Conservation (phyloP, 1,139 yeast species). For the Diutina siamensis region DNA sequence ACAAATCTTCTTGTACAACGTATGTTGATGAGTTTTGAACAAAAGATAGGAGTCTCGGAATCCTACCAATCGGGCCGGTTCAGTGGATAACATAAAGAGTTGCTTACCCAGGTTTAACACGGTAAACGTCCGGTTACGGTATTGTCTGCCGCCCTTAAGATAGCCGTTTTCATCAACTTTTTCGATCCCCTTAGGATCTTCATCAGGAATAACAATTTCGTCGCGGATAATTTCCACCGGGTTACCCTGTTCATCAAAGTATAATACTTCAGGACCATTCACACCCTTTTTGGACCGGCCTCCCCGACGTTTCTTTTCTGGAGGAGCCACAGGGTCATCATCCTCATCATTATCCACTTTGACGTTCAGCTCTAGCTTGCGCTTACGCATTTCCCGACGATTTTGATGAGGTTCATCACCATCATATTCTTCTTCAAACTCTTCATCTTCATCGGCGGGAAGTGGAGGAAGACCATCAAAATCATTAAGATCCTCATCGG, state of each 20-base stretch:
- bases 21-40: constrained; percentile 68
- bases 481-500: constrained; percentile 8
- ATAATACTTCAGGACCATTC: constrained; percentile 21
- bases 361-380: constrained; percentile 13
- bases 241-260: constrained; percentile 38
- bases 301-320: constrained; percentile 8
- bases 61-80: constrained; percentile 91
- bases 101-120: constrained; percentile 62
- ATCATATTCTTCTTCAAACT: constrained; percentile 12
- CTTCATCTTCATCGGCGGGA: constrained; percentile 13
- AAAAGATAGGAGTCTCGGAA: constrained; percentile 86
- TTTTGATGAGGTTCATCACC: constrained; percentile 11
- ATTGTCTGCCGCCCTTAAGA: constrained; percentile 65
- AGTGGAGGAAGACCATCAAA: constrained; percentile 4
- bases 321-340: constrained; percentile 7
- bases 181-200: constrained; percentile 68
- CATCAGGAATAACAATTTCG: constrained; percentile 64
- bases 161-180: constrained; percentile 64
- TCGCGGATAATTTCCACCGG: constrained; percentile 54
- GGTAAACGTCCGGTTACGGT: constrained; percentile 72
- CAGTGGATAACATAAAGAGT: constrained; percentile 84
- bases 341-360: constrained; percentile 10
- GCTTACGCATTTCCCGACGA: constrained; percentile 12
- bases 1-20: constrained; percentile 62
- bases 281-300: constrained; percentile 10